Conservation (phyloP, 331 rosid species). For the Pyracantha coccinea region DNA sequence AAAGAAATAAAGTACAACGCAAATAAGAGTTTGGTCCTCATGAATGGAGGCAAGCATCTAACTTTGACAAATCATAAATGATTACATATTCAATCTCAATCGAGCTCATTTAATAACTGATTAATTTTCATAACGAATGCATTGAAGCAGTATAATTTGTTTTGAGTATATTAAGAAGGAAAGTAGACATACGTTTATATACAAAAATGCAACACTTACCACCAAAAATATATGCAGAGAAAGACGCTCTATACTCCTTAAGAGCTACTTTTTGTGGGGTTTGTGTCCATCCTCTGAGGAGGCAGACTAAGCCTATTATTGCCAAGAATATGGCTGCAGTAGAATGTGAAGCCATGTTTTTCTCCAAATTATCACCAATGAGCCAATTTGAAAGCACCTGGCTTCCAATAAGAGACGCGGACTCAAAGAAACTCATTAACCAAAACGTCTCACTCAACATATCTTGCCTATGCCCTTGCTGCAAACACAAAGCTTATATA, state of each 20-base stretch:
- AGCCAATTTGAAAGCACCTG: slow-evolving; percentile 85
- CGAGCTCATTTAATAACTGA: neutral
- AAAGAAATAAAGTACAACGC: neutral
- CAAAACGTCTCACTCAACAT: slow-evolving; percentile 79
- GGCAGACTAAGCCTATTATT: slow-evolving; percentile 40
- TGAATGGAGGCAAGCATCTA: neutral
- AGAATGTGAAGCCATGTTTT: slow-evolving; percentile 37
- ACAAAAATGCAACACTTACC: slow-evolving; percentile 37
- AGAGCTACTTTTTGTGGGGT: slow-evolving; percentile 35
- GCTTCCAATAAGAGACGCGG: slow-evolving; percentile 70
- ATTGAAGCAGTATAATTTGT: neutral
- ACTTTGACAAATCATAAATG: neutral
- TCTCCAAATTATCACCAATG: slow-evolving; percentile 37
- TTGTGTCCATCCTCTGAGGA: slow-evolving; percentile 60
- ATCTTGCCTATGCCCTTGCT: slow-evolving; percentile 90
- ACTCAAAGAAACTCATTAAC: slow-evolving; percentile 85
- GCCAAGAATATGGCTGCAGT: slow-evolving; percentile 55
- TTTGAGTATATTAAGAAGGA: neutral
- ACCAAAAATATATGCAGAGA: slow-evolving; percentile 49
- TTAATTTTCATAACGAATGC: neutral
- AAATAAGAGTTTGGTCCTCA: neutral
- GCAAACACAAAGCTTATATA: slow-evolving; percentile 25
- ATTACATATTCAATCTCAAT: neutral
- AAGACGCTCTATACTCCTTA: slow-evolving; percentile 63
- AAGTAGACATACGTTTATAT: neutral